Evolutionary conservation across 2,329 filamentous ascomycete species (phyloP).

Genomic region (Ceratocystiopsis minuta): DNA sequence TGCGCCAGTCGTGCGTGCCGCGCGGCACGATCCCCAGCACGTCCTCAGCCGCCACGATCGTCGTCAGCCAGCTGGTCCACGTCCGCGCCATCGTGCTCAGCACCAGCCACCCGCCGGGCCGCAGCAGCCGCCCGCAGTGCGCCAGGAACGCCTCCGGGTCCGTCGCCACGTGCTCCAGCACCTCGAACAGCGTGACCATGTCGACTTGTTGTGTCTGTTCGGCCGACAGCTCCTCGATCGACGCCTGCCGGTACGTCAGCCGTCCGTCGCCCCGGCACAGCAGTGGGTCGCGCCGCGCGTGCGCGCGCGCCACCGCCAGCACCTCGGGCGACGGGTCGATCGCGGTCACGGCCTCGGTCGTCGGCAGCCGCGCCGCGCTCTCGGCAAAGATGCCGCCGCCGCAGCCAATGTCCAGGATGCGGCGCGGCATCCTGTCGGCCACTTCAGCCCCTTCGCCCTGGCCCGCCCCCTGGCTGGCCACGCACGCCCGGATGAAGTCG

Average conservation of each 20-base stretch:
- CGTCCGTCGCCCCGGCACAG: conserved; percentile 27
- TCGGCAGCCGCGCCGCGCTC: conserved; percentile 51
- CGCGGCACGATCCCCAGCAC: conserved; percentile 70
- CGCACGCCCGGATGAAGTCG: conserved; percentile 68
- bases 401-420: conserved; percentile 83
- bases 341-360: conserved; percentile 47
- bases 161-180: conserved; percentile 71
- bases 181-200: conserved; percentile 78
- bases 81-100: conserved; percentile 85
- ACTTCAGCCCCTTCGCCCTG: too few relatives aligned
- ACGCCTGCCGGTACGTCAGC: conserved; percentile 56
- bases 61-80: conserved; percentile 77
- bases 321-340: conserved; percentile 65
- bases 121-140: conserved; percentile 54
- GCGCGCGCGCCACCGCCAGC: conserved; percentile 54
- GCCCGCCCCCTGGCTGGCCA: conserved; percentile 17
- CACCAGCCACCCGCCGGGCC: conserved; percentile 82
- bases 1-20: conserved; percentile 90
- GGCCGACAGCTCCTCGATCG: conserved; percentile 48
- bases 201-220: conserved; percentile 35
- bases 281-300: conserved; percentile 53
- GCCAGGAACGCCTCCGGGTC: conserved; percentile 57
- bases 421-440: conserved; percentile 20
- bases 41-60: conserved; percentile 82
- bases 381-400: conserved; percentile 95